A percentile compares a stretch with the other conserved stretches of the same genome.
phyloP scores from a whole-genome alignment of 805 yeast species.

The Metschnikowia picachoensis region DNA sequence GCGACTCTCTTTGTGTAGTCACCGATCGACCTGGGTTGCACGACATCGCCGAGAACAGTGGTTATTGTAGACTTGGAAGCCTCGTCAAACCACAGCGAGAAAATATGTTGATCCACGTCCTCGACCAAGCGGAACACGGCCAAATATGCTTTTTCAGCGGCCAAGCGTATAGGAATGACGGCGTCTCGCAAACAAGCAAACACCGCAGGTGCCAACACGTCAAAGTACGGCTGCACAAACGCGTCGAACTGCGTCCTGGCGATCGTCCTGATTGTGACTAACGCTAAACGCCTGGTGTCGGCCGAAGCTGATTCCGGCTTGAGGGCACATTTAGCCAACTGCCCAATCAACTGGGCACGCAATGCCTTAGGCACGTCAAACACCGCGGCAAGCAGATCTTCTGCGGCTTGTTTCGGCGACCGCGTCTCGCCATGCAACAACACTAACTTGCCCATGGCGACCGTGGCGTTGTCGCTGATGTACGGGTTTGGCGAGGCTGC shows the following conservation, averaged over 20 bases:
- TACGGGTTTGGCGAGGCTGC: conserved; percentile 42
- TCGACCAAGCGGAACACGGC: conserved; percentile 69
- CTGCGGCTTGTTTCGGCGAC: conserved; percentile 22
- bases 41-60: conserved; percentile 40
- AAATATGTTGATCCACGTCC: conserved; percentile 50
- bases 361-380: conserved; percentile 44
- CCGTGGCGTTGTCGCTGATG: conserved; percentile 68
- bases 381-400: conserved; percentile 14
- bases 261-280: conserved; percentile 72
- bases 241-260: conserved; percentile 56
- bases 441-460: conserved; percentile 79
- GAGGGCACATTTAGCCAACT: conserved; percentile 46
- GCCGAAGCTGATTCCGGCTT: conserved; percentile 57
- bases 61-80: conserved; percentile 31
- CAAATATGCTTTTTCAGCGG: conserved; percentile 87
- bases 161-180: conserved; percentile 87
- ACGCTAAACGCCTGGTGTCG: conserved; percentile 76
- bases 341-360: conserved; percentile 41
- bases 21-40: conserved; percentile 70
- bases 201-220: conserved; percentile 62
- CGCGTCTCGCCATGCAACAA: conserved; percentile 44
- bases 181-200: conserved; percentile 82
- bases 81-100: conserved; percentile 62
- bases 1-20: conserved; percentile 92
- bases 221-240: conserved; percentile 50